phyloP scores from a whole-genome alignment of 2,329 filamentous ascomycete species.

The Colletotrichum caudatum region DNA sequence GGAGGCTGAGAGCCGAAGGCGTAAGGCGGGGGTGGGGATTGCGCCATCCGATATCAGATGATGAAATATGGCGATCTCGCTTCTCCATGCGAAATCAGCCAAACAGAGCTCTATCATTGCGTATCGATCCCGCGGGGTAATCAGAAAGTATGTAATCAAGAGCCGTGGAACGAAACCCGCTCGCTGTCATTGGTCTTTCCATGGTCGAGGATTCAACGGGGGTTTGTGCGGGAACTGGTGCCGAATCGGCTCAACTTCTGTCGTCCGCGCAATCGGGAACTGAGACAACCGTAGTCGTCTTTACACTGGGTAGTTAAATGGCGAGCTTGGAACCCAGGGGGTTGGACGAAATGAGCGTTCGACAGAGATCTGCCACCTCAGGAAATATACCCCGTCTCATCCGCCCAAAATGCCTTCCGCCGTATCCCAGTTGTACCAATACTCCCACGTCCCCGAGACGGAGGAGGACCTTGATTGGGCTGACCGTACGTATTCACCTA shows the following conservation, averaged over 20 bases:
- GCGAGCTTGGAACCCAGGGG: slow-evolving; percentile 31
- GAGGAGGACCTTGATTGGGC: slow-evolving; percentile 54
- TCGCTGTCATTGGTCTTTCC: slow-evolving; percentile 21
- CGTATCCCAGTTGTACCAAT: slow-evolving; percentile 48
- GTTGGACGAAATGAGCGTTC: neutral
- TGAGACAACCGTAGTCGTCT: slow-evolving; percentile 14
- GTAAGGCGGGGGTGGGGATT: slow-evolving; percentile 27
- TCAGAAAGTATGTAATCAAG: slow-evolving; percentile 1
- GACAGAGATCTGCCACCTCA: slow-evolving; percentile 5
- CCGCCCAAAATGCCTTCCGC: slow-evolving; percentile 50
- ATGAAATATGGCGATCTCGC: slow-evolving; percentile 35
- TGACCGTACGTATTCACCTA: slow-evolving; percentile 46
- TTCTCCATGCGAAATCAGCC: slow-evolving; percentile 21
- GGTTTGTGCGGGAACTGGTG: neutral
- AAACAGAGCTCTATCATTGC: slow-evolving; percentile 4
- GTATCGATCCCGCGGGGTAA: slow-evolving; percentile 32
- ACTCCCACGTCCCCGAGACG: slow-evolving; percentile 52
- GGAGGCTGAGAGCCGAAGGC: slow-evolving; percentile 2
- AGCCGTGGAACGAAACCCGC: slow-evolving; percentile 25
- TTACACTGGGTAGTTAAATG: slow-evolving; percentile 30
- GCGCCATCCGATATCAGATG: slow-evolving; percentile 42
- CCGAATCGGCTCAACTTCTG: neutral
- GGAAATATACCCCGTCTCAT: slow-evolving; percentile 20
- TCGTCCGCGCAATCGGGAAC: neutral
- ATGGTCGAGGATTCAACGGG: neutral